Evolutionary conservation across 1,284 basidiomycete genomes (phyloP).

Genomic region (Cryptococcus hybrid): DNA sequence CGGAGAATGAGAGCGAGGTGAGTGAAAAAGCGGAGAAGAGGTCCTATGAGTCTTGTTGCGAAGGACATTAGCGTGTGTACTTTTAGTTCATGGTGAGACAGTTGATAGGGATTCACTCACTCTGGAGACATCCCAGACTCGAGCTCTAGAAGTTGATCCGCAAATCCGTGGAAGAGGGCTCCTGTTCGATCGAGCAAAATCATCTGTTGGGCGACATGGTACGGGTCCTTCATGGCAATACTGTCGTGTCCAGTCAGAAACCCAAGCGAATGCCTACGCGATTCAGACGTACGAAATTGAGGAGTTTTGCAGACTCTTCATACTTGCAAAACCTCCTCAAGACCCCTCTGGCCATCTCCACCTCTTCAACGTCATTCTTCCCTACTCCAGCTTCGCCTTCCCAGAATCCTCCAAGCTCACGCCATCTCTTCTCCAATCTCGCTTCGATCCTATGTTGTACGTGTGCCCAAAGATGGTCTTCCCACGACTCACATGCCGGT

Average conservation of each 20-base stretch:
- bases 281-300: slow-evolving; percentile 37
- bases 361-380: slow-evolving; percentile 29
- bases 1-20: slow-evolving; percentile 91
- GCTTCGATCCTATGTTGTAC: slow-evolving; percentile 79
- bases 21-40: slow-evolving; percentile 79
- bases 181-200: slow-evolving; percentile 76
- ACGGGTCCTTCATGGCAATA: slow-evolving; percentile 70
- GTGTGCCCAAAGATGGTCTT: slow-evolving; percentile 93
- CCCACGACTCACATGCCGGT: slow-evolving; percentile 82
- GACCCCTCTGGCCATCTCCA: slow-evolving; percentile 25
- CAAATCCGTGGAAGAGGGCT: slow-evolving; percentile 69
- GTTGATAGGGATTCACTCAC: slow-evolving; percentile 52
- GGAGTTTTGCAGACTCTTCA: slow-evolving; percentile 32
- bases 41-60: slow-evolving; percentile 26
- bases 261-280: neutral
- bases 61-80: neutral
- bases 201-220: slow-evolving; percentile 65
- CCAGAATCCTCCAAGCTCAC: slow-evolving; percentile 50
- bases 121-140: slow-evolving; percentile 56
- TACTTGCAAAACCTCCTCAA: slow-evolving; percentile 46
- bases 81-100: neutral
- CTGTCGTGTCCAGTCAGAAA: slow-evolving; percentile 45
- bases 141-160: slow-evolving; percentile 56
- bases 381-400: slow-evolving; percentile 34
- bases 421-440: slow-evolving; percentile 42